These are phyloP conservation scores for Dryas integrifolia DNA, from an alignment of 331 rosid genomes.

Conservation along the genomic window DNA sequence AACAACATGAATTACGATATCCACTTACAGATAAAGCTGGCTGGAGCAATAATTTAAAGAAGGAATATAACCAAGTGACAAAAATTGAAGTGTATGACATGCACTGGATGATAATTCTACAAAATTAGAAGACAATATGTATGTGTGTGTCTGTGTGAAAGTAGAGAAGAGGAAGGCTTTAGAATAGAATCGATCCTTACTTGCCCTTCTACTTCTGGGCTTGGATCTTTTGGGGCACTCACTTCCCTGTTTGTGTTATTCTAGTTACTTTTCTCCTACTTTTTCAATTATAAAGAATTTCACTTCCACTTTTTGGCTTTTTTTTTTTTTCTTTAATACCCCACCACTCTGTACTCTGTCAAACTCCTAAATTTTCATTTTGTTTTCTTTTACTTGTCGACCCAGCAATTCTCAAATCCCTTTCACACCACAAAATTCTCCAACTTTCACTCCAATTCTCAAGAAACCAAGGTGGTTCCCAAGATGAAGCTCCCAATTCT, in stretches of 20 bases:
- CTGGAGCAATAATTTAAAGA: neutral
- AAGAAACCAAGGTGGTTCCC: neutral
- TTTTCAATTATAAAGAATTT: neutral
- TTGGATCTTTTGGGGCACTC: slow-evolving; percentile 21
- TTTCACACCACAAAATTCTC: neutral
- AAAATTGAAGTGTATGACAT: neutral
- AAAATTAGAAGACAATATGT: neutral
- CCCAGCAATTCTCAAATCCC: slow-evolving; percentile 20
- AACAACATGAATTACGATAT: neutral
- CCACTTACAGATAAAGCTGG: slow-evolving; percentile 5
- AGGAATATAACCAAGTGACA: slow-evolving; percentile 2
- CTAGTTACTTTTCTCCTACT: slow-evolving; percentile 13
- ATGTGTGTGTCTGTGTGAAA: too few species aligned
- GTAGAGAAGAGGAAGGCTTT: slow-evolving; percentile 2
- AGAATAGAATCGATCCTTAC: slow-evolving; percentile 35
- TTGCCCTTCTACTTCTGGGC: slow-evolving; percentile 30
- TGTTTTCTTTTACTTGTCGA: neutral
- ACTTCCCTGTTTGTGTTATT: slow-evolving; percentile 22
- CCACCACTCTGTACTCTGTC: slow-evolving; percentile 10
- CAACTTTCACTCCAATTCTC: neutral
- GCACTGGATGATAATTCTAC: neutral
- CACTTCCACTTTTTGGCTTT: slow-evolving; percentile 13
- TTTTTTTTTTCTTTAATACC: neutral
- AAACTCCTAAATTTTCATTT: neutral
- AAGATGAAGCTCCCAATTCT: slow-evolving; percentile 5